These are phyloP conservation scores for Phytomonas serpens DNA, from an alignment of 208 protist species.

Conservation along the genomic window DNA sequence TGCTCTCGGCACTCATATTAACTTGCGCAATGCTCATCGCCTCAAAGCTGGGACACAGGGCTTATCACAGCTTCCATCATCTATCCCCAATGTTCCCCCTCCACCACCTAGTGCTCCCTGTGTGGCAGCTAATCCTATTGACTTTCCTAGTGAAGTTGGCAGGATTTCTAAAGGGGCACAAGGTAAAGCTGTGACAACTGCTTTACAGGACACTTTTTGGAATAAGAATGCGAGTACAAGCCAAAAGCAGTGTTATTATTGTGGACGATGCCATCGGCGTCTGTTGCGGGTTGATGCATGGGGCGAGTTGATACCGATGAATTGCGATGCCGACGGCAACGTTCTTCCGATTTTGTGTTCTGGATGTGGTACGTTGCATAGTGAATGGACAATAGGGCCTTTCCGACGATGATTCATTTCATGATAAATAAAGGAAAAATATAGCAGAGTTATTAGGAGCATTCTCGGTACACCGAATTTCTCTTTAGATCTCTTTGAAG, in stretches of 20 bases:
- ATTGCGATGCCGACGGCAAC: conserved; percentile 44
- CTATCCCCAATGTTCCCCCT: not conserved
- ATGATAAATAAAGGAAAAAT: not conserved
- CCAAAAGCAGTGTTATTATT: conserved; percentile 39
- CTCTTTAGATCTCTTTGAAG: not conserved
- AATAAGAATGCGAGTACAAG: not conserved
- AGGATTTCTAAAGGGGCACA: not conserved
- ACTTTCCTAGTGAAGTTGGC: not conserved
- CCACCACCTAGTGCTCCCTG: not conserved
- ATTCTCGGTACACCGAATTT: not conserved
- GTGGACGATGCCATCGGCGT: conserved; percentile 48
- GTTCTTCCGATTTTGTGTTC: conserved; percentile 69
- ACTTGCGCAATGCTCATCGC: conserved; percentile 40
- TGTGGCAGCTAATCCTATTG: not conserved
- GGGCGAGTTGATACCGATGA: conserved; percentile 75
- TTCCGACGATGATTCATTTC: conserved; percentile 9
- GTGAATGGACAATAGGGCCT: conserved; percentile 55
- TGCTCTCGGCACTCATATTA: conserved; percentile 59
- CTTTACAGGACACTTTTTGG: not conserved
- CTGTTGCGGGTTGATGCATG: conserved; percentile 66
- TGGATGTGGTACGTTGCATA: conserved; percentile 65
- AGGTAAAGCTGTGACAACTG: not conserved
- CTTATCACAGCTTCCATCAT: not conserved
- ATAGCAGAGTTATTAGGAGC: not conserved
- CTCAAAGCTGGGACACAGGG: not conserved